Base-by-base conservation (phyloP, 768 basidiomycete genomes). In the Agaricus subrufescens region DNA sequence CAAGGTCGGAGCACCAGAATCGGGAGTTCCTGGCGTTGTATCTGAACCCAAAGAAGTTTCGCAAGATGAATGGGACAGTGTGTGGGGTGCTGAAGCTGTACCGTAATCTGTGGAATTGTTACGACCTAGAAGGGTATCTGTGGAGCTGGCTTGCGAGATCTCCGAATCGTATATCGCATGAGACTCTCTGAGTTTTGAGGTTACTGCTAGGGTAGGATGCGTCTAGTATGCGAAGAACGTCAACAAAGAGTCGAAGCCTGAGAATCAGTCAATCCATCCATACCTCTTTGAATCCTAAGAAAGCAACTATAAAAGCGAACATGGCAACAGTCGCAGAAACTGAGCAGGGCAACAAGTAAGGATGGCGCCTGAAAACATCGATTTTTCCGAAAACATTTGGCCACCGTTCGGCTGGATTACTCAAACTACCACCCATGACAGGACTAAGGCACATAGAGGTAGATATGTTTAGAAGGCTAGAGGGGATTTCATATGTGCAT, bases 391-490 rank as follows among this genome's bases (percentile, higher is more conserved):
- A 81, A 1, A 76, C 63, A 29, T 70, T 59, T 4, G 87, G 86
- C 72, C 86, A 89, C 31, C 75, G 77, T 42, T 77, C 75, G 10
- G 75, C 80, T 0, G 89, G 84, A 40, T 78, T 77, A 4, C 86
- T 79, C 3, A 91, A 66, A 7, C 78, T 58, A 25, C 89, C 89
- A 34, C 88, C 88, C 3, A 89, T 69, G 26, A 82, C 71, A 14
- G 88, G 87, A 1, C 87, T 88, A 39, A 19, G 10, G 12, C 30
- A 19, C 34, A 38, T 2, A 12, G 27, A 15, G 51, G 10, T 43
- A 19, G 25, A 40, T 44, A 3, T 38, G 34, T 2, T 25, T 8
- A 19, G 19, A 3, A 10, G 19, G 15, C 15, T 37, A 30, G 39
- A 25, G 26, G 14, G 19, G 19, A 19, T 19, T 19, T 19, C 19